A percentile compares a stretch with the other conserved stretches of the same genome.
Conservation (phyloP, 2,329 filamentous ascomycete species). For the Paracoccidioides brasiliensis region DNA sequence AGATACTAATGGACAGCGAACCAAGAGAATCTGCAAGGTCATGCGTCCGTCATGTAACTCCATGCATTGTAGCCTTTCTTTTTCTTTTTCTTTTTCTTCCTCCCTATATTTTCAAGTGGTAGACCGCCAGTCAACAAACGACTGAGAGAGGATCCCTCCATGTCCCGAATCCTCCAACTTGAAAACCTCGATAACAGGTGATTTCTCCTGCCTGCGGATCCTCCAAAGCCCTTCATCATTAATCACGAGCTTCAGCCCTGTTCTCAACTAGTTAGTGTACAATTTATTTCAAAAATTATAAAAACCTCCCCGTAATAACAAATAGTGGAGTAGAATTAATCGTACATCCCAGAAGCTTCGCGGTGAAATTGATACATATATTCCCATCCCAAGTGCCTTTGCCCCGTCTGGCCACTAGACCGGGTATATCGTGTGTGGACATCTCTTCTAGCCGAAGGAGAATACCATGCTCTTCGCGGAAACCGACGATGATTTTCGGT, state of each 20-base stretch:
- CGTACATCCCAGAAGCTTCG: constrained; percentile 63
- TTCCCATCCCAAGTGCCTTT: constrained; percentile 77
- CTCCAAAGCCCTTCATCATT: constrained; percentile 64
- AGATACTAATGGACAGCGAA: not conserved
- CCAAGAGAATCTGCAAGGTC: not conserved
- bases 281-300: not conserved
- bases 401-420: constrained; percentile 54
- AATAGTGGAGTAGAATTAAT: constrained; percentile 2
- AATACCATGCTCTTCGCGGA: constrained; percentile 60
- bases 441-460: constrained; percentile 63
- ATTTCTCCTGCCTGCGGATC: constrained; percentile 53
- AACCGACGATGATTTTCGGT: constrained; percentile 82
- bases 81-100: not conserved
- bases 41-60: not conserved
- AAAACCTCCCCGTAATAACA: not conserved
- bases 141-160: constrained; percentile 60
- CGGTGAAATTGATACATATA: constrained; percentile 82
- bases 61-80: not conserved
- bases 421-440: constrained; percentile 65
- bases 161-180: constrained; percentile 61
- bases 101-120: constrained; percentile 9
- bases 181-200: constrained; percentile 57
- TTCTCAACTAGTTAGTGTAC: not conserved
- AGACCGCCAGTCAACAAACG: constrained; percentile 61
- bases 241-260: constrained; percentile 51